Evolutionary conservation across 2,329 filamentous ascomycete species (phyloP).

Genomic region (Ophiostoma sp.): DNA sequence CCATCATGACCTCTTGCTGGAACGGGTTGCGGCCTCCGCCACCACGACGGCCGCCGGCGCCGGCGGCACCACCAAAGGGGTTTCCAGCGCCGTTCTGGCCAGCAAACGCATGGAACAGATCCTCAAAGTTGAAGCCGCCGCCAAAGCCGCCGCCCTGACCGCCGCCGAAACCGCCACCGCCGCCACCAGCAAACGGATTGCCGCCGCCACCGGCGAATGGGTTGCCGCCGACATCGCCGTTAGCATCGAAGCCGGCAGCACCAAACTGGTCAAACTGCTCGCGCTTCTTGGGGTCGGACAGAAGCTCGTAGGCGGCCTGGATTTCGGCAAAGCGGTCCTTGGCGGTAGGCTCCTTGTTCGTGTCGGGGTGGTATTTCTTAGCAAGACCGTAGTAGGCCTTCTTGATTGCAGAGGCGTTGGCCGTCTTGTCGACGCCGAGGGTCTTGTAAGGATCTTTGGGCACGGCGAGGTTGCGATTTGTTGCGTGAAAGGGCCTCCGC

Average conservation of each 20-base stretch:
- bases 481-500: constrained; percentile 16
- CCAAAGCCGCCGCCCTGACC: constrained; percentile 68
- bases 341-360: constrained; percentile 88
- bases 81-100: constrained; percentile 36
- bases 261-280: constrained; percentile 90
- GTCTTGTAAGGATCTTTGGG: constrained; percentile 76
- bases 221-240: constrained; percentile 52
- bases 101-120: constrained; percentile 84
- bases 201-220: constrained; percentile 50
- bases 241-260: constrained; percentile 78
- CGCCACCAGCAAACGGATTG: constrained; percentile 52
- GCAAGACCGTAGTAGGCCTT: constrained; percentile 97
- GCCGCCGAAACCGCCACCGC: constrained; percentile 53
- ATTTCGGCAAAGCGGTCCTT: constrained; percentile 94
- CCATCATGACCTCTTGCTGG: constrained; percentile 74
- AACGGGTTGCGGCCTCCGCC: constrained; percentile 58
- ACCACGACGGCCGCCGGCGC: constrained; percentile 49
- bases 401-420: constrained; percentile 86
- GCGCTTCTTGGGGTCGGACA: constrained; percentile 89
- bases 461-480: constrained; percentile 9
- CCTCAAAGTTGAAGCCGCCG: constrained; percentile 88
- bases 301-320: constrained; percentile 86
- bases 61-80: constrained; percentile 32
- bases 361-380: constrained; percentile 97
- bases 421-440: constrained; percentile 75